phyloP scores from a whole-genome alignment of 1,139 yeast genomes.

The Scheffersomyces illinoinensis region DNA sequence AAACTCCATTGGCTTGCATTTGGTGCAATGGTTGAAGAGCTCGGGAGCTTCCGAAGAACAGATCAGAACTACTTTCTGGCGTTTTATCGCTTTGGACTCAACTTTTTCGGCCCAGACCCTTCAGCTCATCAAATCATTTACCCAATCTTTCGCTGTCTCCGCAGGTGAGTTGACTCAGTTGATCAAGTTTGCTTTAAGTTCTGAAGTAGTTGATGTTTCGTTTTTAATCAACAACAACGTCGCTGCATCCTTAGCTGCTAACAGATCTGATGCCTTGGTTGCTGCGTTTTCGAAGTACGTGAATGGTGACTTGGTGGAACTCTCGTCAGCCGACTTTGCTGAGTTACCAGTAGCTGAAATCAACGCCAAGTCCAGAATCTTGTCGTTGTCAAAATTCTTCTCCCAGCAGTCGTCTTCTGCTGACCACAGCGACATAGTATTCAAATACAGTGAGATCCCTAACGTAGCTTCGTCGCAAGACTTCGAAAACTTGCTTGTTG shows the following conservation, averaged over 20 bases:
- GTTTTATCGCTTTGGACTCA: constrained; percentile 38
- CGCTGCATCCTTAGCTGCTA: constrained; percentile 27
- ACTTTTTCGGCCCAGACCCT: constrained; percentile 32
- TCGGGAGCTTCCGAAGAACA: constrained; percentile 31
- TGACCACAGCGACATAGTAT: constrained; percentile 22
- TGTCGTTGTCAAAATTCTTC: constrained; percentile 45
- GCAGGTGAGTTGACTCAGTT: constrained; percentile 34
- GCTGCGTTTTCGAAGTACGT: constrained; percentile 34
- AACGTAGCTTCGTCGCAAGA: constrained; percentile 31
- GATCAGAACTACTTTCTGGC: constrained; percentile 38
- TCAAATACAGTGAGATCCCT: constrained; percentile 43
- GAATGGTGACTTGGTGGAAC: constrained; percentile 32
- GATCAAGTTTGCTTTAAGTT: constrained; percentile 38
- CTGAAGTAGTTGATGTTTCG: constrained; percentile 46
- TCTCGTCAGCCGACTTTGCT: constrained; percentile 11
- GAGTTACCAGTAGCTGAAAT: constrained; percentile 25
- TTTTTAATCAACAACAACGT: constrained; percentile 46
- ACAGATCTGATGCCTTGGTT: constrained; percentile 21
- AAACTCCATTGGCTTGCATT: constrained; percentile 37
- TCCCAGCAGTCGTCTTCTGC: constrained; percentile 22
- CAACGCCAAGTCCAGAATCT: constrained; percentile 40
- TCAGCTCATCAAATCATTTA: constrained; percentile 36
- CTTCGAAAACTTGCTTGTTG: constrained; percentile 44
- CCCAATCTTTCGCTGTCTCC: constrained; percentile 24
- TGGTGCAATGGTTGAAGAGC: constrained; percentile 37